Conservation (phyloP, 2,329 filamentous ascomycete species). For the Paecilomyces sp. region DNA sequence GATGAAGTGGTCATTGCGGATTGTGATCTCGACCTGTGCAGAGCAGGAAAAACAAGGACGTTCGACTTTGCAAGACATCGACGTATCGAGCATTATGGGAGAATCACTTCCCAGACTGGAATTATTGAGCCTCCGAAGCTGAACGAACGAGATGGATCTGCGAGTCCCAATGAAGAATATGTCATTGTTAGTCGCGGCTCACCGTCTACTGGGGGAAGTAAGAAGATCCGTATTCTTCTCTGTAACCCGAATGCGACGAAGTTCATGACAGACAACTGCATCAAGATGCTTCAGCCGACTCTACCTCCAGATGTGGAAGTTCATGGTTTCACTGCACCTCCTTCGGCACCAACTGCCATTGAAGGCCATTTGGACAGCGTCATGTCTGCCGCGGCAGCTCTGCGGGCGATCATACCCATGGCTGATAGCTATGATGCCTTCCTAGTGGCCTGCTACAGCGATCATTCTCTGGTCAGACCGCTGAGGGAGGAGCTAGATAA, state of each 20-base stretch:
- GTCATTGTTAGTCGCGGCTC: background rate
- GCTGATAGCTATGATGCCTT: slow-evolving; percentile 40
- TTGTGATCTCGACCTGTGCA: slow-evolving; percentile 43
- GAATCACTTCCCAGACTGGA: slow-evolving; percentile 20
- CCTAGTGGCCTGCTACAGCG: slow-evolving; percentile 44
- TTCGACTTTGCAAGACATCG: slow-evolving; percentile 28
- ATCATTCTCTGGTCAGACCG: slow-evolving; percentile 41
- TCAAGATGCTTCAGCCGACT: slow-evolving; percentile 35
- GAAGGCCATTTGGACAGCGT: slow-evolving; percentile 45
- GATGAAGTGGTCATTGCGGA: slow-evolving; percentile 48
- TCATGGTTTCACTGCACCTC: slow-evolving; percentile 44
- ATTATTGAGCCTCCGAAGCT: slow-evolving; percentile 33
- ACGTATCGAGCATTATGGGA: slow-evolving; percentile 21
- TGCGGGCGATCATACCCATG: slow-evolving; percentile 35
- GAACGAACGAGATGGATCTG: background rate
- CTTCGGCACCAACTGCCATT: slow-evolving; percentile 44
- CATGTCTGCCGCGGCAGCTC: slow-evolving; percentile 43
- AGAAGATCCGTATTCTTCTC: slow-evolving; percentile 33
- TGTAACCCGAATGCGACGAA: slow-evolving; percentile 44
- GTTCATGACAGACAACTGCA: slow-evolving; percentile 42
- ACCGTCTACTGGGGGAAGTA: background rate
- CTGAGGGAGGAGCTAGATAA: slow-evolving; percentile 40
- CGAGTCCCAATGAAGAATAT: background rate
- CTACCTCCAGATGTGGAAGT: slow-evolving; percentile 43
- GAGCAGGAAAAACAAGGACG: slow-evolving; percentile 41